Evolutionary conservation across 805 yeast genomes (phyloP).

Genomic region (Hermanozyma aechmeae): DNA sequence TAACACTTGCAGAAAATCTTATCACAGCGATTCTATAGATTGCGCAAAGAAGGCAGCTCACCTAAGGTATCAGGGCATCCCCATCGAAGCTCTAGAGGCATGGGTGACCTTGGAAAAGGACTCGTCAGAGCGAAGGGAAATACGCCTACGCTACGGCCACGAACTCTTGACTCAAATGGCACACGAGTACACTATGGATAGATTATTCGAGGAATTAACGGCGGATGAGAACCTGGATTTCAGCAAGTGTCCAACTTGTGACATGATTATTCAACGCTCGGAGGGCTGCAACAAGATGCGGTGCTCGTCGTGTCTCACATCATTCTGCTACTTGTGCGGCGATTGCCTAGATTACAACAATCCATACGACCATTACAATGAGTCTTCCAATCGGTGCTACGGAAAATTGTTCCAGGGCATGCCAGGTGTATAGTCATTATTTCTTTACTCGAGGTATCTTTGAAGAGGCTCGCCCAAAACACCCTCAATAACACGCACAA

Average conservation of each 20-base stretch:
- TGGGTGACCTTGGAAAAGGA: constrained; percentile 23
- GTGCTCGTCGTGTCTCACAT: constrained; percentile 38
- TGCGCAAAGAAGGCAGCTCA: constrained; percentile 24
- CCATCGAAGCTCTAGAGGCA: constrained; percentile 22
- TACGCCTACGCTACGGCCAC: constrained; percentile 37
- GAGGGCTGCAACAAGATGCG: constrained; percentile 63
- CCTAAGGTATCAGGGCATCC: constrained; percentile 18
- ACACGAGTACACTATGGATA: constrained; percentile 38
- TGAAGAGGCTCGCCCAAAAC: constrained; percentile 94
- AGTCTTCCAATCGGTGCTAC: constrained; percentile 34
- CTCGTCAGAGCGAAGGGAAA: constrained; percentile 20
- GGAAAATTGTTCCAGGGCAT: constrained; percentile 45
- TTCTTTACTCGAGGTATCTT: constrained; percentile 47
- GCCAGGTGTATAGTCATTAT: constrained; percentile 16
- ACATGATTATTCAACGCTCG: constrained; percentile 37
- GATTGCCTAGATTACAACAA: constrained; percentile 23
- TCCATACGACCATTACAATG: constrained; percentile 46
- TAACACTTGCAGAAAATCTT: constrained; percentile 45
- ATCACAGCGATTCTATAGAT: constrained; percentile 46
- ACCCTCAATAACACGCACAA: constrained; percentile 84
- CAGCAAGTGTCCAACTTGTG: constrained; percentile 45
- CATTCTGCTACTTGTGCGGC: constrained; percentile 52
- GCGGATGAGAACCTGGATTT: constrained; percentile 31
- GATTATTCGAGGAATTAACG: constrained; percentile 35
- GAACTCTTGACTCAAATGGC: constrained; percentile 32